Evolutionary conservation across 2,329 filamentous ascomycete species (phyloP), one percentile per base, ranked within the genome.

Genomic region (Neofusicoccum kwambonambiense): DNA sequence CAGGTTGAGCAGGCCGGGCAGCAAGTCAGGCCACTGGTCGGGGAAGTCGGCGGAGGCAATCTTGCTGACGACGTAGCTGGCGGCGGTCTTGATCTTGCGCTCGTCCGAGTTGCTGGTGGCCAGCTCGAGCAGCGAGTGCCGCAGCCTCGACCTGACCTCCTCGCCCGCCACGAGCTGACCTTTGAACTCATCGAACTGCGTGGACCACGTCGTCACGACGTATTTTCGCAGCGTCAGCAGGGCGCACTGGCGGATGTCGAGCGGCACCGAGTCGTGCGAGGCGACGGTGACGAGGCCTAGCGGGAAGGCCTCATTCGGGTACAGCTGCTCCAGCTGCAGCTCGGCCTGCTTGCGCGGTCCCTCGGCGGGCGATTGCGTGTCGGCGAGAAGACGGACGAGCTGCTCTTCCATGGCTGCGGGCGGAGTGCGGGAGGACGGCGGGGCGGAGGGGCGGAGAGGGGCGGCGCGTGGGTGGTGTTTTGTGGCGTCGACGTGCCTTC

Each of bases 21-120:
- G 87, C 49, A 99, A 86, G 69, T 87, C 86, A n/a, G 93, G 92
- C 95, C 95, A 99, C 72, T 93, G 86, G 66, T 97, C 92, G 62
- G 95, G 95, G 75, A 96, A 98, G 80, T 99, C 95, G 73, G 89
- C 87, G 68, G 89, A 90, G 64, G 95, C 95, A 70, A 99, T 96
- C 81, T 97, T 98, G 82, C 93, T 94, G 67, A 97, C 92, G 4
- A 90, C 88, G 70, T 89, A 92, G 83, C 93, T 96, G 60, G 94
- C 92, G n/a, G 90, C 88, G 64, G 89, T 86, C 81, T 95, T 95
- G 74, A 97, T 89, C 79, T 92, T 97, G 70, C 92, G 87, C 74
- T 97, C 91, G 41, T 85, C 81, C 35, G 87, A 86, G 65, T 90
- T 89, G 47, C 84, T 90, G 56, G 93, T 84, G 22, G 90, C 90